Base-by-base conservation (phyloP, 2,329 filamentous ascomycete genomes). In the Fusarium piperis region DNA sequence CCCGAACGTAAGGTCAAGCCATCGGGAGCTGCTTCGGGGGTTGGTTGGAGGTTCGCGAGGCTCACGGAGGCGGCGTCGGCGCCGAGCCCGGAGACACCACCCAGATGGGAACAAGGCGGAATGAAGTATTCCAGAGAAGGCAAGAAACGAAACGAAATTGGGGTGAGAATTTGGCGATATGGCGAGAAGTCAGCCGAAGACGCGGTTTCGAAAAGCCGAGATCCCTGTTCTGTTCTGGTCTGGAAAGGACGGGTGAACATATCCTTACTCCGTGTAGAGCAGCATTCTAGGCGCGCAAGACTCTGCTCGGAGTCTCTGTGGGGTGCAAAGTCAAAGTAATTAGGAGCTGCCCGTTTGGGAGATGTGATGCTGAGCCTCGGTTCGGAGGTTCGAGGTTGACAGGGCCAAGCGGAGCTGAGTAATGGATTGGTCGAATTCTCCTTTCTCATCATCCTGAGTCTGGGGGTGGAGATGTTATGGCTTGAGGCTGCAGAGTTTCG, bases 331-430 rank as follows among this genome's bases (percentile, higher is more conserved):
- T 60, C 61, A 35, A 70, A 60, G 63, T 48, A 46, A 28, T 36
- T 32, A 46, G 57, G 57, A 59, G 33, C 32, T 39, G 57, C 57
- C 57, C 30, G 30, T 60, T 60, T 60, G 41, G 44, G 57, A 46
- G 26, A 39, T 55, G 57, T 15, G 41, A 51, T 60, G 51, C 48
- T 69, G 61, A 52, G 57, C 69, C 69, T 72, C 69, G 69, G 69
- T 39, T 72, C 51, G 44, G 33, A 35, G 51, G 58, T 70, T 53
- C 20, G 62, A 41, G 61, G 26, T 52, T 63, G 44, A 20, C 41
- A 44, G 39, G 44, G 39, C 26, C 30, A 33, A 28, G 59, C 68
- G 62, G 65, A 70, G 48, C 66, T 58, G 41, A 41, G 41, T 46
- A 44, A 51, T 58, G 20, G 52, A 59, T 53, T 57, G 57, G 58